These are phyloP conservation scores for Tolypocladium guangdongense DNA, from an alignment of 2,329 filamentous ascomycete genomes.

Conservation along the genomic window DNA sequence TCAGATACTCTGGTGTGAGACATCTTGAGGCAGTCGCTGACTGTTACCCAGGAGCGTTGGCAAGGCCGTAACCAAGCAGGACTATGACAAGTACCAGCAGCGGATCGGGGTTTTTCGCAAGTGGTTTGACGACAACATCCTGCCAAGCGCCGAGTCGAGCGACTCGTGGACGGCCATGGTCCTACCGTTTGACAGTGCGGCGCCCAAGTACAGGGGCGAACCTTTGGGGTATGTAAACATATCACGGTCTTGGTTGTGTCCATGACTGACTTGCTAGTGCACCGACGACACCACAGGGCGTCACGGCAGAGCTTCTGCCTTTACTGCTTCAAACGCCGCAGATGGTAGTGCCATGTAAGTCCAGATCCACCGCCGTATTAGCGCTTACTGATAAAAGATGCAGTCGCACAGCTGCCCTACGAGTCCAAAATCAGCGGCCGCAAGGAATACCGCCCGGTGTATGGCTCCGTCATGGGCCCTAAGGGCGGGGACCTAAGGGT, in stretches of 20 bases:
- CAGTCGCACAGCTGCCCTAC: slow-evolving; percentile 20
- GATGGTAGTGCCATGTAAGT: slow-evolving; percentile 24
- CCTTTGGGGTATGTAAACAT: slow-evolving; percentile 10
- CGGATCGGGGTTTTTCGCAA: slow-evolving; percentile 16
- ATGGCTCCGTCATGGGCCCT: slow-evolving; percentile 17
- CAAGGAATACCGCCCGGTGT: slow-evolving; percentile 19
- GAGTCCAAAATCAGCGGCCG: slow-evolving; percentile 15
- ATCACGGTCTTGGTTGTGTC: background rate
- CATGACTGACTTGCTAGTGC: slow-evolving; percentile 10
- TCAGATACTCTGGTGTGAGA: background rate
- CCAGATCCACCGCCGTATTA: background rate
- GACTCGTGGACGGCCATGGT: slow-evolving; percentile 15
- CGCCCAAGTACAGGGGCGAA: slow-evolving; percentile 15
- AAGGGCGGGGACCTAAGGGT: slow-evolving; percentile 14
- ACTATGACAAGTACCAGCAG: slow-evolving; percentile 10
- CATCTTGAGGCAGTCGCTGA: background rate
- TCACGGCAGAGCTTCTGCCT: slow-evolving; percentile 16
- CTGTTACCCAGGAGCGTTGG: slow-evolving; percentile 13
- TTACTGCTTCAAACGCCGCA: slow-evolving; percentile 18
- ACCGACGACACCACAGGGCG: slow-evolving; percentile 11
- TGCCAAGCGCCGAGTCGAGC: slow-evolving; percentile 7
- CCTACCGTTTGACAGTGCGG: slow-evolving; percentile 13
- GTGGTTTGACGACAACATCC: slow-evolving; percentile 21
- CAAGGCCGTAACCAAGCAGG: slow-evolving; percentile 9
- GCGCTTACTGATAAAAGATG: background rate